phyloP scores from a whole-genome alignment of 163 green algal genomes.

The Coccomyxa subellipsoidea region DNA sequence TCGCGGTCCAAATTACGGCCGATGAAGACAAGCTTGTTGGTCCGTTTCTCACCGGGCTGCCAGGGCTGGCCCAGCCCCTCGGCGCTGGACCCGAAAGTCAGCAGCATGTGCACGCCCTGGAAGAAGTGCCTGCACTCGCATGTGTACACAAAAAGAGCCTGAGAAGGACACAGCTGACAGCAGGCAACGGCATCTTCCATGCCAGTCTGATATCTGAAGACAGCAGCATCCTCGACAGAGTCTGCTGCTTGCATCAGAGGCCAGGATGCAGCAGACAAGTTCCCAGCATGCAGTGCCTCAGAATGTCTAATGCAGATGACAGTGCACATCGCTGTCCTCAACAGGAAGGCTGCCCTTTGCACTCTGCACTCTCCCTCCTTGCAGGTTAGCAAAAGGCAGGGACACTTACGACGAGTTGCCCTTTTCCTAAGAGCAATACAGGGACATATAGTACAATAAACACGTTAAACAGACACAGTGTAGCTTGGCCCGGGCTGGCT shows the following conservation, averaged over 20 bases:
- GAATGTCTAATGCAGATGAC: not conserved
- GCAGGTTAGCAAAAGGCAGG: too few species aligned
- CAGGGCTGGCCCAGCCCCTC: constrained; percentile 56
- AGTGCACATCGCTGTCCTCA: too few species aligned
- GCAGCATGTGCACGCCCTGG: constrained; percentile 73
- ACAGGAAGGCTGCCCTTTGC: too few species aligned
- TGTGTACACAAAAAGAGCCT: not conserved
- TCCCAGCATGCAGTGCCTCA: not conserved
- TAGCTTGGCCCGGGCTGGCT: not conserved
- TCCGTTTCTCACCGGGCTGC: constrained; percentile 55
- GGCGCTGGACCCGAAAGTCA: constrained; percentile 44
- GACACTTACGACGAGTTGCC: not conserved
- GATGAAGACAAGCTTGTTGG: constrained; percentile 81
- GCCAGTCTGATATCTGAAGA: not conserved
- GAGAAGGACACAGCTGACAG: too few species aligned
- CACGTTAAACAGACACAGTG: not conserved
- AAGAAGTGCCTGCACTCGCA: constrained; percentile 55
- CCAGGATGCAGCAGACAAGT: not conserved
- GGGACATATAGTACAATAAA: not conserved
- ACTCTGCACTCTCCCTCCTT: too few species aligned
- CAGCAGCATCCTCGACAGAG: not conserved
- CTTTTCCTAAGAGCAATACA: not conserved
- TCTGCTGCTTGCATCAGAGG: not conserved
- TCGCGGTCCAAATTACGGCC: constrained; percentile 73
- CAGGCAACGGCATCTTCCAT: too few species aligned